A percentile compares a stretch with the other conserved stretches of the same genome.
Evolutionary conservation across 192 early-diverging fungal genomes (phyloP).

Genomic region (Backusella morwellensis): DNA sequence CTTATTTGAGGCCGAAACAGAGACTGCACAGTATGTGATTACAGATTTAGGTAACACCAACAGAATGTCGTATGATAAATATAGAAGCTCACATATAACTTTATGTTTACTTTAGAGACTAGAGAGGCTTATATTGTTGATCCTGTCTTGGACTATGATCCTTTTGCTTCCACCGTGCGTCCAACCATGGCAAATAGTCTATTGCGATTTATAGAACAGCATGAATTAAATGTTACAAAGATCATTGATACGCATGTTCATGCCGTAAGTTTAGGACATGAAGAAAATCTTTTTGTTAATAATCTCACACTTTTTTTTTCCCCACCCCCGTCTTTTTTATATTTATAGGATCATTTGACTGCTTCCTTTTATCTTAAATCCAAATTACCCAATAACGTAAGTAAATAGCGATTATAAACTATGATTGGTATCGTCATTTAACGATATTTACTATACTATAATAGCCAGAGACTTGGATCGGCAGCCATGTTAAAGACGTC

Average conservation of each 20-base stretch:
- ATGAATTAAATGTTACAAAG: slow-evolving; percentile 24
- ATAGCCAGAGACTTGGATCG: slow-evolving; percentile 27
- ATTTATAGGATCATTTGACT: slow-evolving; percentile 34
- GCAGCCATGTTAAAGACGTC: slow-evolving; percentile 21
- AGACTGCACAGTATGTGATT: slow-evolving; percentile 33
- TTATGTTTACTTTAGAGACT: slow-evolving; percentile 17
- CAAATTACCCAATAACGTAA: slow-evolving; percentile 19
- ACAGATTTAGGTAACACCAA: slow-evolving; percentile 30
- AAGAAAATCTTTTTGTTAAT: background rate
- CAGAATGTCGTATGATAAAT: slow-evolving; percentile 3
- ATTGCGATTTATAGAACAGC: slow-evolving; percentile 19
- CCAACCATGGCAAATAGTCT: slow-evolving; percentile 19
- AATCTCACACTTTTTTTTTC: background rate
- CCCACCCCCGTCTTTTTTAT: slow-evolving; percentile 4
- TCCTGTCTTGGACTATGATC: slow-evolving; percentile 31
- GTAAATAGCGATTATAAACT: background rate
- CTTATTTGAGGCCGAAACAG: slow-evolving; percentile 25
- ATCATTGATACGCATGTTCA: slow-evolving; percentile 37
- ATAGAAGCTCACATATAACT: background rate
- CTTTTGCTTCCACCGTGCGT: slow-evolving; percentile 17
- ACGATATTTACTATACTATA: background rate
- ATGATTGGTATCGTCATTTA: background rate
- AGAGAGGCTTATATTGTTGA: slow-evolving; percentile 30
- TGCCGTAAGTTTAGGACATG: slow-evolving; percentile 20
- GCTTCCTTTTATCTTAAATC: slow-evolving; percentile 28